Evolutionary conservation across 2,329 filamentous ascomycete species (phyloP).

Genomic region (Neonectria sp.): DNA sequence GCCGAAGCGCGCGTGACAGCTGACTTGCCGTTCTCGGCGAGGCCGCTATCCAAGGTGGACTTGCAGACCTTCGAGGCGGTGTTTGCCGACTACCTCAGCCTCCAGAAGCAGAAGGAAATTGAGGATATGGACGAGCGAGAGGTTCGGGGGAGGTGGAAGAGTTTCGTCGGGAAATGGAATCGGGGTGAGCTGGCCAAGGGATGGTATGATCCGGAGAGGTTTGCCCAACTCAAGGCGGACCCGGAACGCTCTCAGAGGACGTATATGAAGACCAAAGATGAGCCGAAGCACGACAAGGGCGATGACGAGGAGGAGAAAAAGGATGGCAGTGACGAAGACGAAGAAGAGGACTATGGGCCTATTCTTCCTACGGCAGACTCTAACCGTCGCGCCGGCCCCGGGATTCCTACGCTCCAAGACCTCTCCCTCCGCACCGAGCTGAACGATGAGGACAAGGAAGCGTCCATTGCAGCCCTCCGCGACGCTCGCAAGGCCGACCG

Average conservation of each 20-base stretch:
- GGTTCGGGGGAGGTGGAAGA: constrained; percentile 89
- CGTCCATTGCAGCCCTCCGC: constrained; percentile 70
- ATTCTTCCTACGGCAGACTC: constrained; percentile 43
- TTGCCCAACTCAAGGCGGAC: constrained; percentile 57
- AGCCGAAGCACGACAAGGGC: constrained; percentile 26
- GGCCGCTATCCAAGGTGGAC: constrained; percentile 78
- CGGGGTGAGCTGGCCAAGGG: constrained; percentile 86
- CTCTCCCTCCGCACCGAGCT: constrained; percentile 73
- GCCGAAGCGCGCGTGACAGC: constrained; percentile 23
- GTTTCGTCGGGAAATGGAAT: constrained; percentile 94
- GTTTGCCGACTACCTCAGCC: constrained; percentile 87
- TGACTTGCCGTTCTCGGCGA: constrained; percentile 76
- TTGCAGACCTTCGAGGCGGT: constrained; percentile 77
- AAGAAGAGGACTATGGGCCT: constrained; percentile 69
- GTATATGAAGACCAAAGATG: constrained; percentile 25
- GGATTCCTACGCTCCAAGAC: constrained; percentile 82
- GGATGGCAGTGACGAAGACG: constrained; percentile 46
- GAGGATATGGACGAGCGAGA: constrained; percentile 82
- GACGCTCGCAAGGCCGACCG: constrained; percentile 76
- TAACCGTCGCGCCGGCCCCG: constrained; percentile 62
- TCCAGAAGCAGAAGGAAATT: constrained; percentile 85
- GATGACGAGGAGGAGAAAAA: constrained; percentile 25
- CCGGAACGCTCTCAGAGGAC: constrained; percentile 24
- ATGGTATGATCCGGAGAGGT: constrained; percentile 90
- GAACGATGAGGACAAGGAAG: constrained; percentile 63